Percentiles rank a stretch among this genome's conserved stretches.
Conservation (phyloP, 176 grass and related monocot species). For the Alloteropsis semialata region DNA sequence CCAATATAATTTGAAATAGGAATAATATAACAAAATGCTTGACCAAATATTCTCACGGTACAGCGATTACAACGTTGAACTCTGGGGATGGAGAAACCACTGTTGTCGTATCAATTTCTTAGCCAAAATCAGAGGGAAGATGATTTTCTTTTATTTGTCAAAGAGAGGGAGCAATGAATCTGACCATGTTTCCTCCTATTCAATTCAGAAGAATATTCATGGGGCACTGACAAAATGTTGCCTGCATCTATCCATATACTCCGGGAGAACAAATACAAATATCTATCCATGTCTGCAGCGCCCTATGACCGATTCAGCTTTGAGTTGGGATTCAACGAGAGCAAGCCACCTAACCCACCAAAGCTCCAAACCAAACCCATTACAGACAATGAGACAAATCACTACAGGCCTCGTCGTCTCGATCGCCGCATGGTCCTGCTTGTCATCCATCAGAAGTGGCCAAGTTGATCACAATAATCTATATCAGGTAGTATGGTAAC, state of each 20-base stretch:
- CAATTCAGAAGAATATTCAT: not conserved
- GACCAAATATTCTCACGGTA: no score
- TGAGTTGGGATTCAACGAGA: not conserved
- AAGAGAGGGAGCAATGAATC: no score
- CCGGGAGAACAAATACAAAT: not conserved
- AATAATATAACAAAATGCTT: not conserved
- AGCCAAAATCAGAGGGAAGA: not conserved
- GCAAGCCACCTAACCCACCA: conserved; percentile 17
- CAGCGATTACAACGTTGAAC: no score
- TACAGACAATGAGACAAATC: not conserved
- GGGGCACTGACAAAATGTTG: not conserved
- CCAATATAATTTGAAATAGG: not conserved
- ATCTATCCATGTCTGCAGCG: no score
- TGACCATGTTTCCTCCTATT: not conserved
- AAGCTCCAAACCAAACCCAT: not conserved
- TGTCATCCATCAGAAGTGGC: not conserved
- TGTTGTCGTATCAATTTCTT: no score
- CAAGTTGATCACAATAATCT: not conserved
- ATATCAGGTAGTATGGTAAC: not conserved
- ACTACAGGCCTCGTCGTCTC: not conserved
- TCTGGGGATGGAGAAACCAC: no score
- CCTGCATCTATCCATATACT: not conserved
- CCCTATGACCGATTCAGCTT: not conserved
- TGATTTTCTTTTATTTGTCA: not conserved
- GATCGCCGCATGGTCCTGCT: not conserved